Evolutionary conservation across 2,329 filamentous ascomycete genomes (phyloP), one percentile per base, ranked within the genome.

Genomic region (Diplodia mutila): DNA sequence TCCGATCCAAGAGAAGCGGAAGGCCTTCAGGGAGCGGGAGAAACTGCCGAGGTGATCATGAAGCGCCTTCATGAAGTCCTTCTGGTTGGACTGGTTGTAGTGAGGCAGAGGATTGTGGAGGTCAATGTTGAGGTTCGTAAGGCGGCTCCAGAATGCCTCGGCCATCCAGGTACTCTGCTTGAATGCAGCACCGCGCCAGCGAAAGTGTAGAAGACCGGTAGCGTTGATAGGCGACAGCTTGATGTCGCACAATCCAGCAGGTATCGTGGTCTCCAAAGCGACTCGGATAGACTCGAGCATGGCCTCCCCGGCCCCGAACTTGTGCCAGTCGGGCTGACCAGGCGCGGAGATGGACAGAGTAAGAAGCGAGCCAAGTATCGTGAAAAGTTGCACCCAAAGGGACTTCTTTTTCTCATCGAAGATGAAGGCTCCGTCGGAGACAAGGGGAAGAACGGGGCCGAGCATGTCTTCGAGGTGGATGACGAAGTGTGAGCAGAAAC

Each of bases 21-120:
- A 34, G n/a, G 23, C 42, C n/a, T 32, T 27, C 7, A 68, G 66
- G 3, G 59, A 52, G 16, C 23, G 42, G 12, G 21, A 34, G 42
- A 68, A 68, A 11, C 59, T 59, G 18, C 39, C 66, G 14, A 68
- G 51, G 18, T 49, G 64, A 37, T 65, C 61, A n/a, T 68, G 53
- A 21, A 68, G 53, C 2, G 51, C 23, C 46, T 57, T 65, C 27
- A 54, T 25, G 67, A 59, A 68, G 52, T 59, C 67, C 42, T 52
- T 52, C 6, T 37, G 27, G 29, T 59, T 65, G 5, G 32, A 42
- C 12, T 32, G 37, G 12, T 25, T 12, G 25, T 37, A 39, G 29
- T 51, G 11, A 1, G 39, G 49, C 12, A 68, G 61, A 3, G 66
- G 66, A 42, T 68, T 68, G 18, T 42, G 32, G 18, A 68, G 29